phyloP scores from a whole-genome alignment of 2,329 filamentous ascomycete species.

The Sclerotiophoma versabilis region DNA sequence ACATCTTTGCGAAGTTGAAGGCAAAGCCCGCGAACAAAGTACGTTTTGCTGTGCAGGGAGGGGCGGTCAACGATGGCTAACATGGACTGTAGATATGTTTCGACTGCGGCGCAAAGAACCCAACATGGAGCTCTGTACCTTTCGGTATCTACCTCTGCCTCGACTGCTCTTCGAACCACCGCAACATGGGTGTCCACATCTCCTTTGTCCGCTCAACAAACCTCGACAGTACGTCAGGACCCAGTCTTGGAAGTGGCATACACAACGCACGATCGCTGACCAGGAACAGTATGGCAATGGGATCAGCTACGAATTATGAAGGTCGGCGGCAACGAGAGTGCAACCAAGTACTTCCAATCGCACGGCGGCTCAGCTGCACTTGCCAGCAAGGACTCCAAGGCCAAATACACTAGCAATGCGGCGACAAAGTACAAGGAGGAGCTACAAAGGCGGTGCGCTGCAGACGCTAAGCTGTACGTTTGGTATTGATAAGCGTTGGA shows the following conservation, averaged over 20 bases:
- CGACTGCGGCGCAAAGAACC: constrained; percentile 96
- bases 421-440: constrained; percentile 98
- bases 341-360: constrained; percentile 97
- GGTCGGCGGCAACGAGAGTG: constrained; percentile 96
- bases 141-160: constrained; percentile 98
- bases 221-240: constrained; percentile 83
- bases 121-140: constrained; percentile 96
- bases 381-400: constrained; percentile 94
- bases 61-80: constrained; percentile 34
- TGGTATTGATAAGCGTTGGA: constrained; percentile 10
- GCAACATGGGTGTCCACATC: constrained; percentile 97
- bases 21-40: constrained; percentile 95
- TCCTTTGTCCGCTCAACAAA: constrained; percentile 99
- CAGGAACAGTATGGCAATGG: constrained; percentile 82
- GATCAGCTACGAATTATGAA: constrained; percentile 97
- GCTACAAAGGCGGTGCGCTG: constrained; percentile 81
- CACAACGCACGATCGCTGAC: constrained; percentile 60
- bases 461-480: constrained; percentile 83
- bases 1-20: constrained; percentile 98
- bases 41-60: constrained; percentile 39
- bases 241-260: neutral
- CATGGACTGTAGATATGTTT: constrained; percentile 79
- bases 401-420: constrained; percentile 93
- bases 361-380: constrained; percentile 94
- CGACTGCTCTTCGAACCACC: constrained; percentile 96